A percentile compares a stretch with the other conserved stretches of the same genome.
Conservation (phyloP, 495 filamentous ascomycete species). For the Trichoderma parareesei region DNA sequence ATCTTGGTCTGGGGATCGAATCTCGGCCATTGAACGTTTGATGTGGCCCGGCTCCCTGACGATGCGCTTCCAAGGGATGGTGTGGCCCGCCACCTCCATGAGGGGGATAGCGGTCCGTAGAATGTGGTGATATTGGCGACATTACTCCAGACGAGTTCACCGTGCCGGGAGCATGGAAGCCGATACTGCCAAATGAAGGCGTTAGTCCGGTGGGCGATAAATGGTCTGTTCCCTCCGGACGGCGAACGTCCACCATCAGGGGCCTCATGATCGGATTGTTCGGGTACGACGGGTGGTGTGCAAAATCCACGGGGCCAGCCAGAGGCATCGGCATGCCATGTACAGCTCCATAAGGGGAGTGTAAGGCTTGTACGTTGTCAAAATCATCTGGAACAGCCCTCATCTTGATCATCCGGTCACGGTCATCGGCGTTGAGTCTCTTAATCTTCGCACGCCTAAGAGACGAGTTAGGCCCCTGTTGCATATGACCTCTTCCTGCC, state of each 20-base stretch:
- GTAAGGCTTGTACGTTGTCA: slow-evolving; percentile 81
- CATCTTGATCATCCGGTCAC: slow-evolving; percentile 90
- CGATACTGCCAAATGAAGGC: slow-evolving; percentile 53
- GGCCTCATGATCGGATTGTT: slow-evolving; percentile 55
- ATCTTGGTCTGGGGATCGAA: slow-evolving; percentile 48
- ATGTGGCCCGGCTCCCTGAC: slow-evolving; percentile 28
- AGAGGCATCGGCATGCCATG: slow-evolving; percentile 48
- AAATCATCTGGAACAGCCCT: slow-evolving; percentile 87
- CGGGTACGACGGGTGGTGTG: slow-evolving; percentile 40
- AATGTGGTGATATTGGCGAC: slow-evolving; percentile 44
- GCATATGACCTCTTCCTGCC: neutral
- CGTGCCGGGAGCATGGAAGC: slow-evolving; percentile 43
- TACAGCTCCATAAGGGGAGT: slow-evolving; percentile 60
- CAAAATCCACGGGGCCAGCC: slow-evolving; percentile 48
- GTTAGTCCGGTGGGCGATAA: slow-evolving; percentile 54
- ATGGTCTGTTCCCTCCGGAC: slow-evolving; percentile 48
- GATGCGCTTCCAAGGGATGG: neutral
- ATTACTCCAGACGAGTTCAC: slow-evolving; percentile 44
- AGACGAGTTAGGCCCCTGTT: slow-evolving; percentile 2
- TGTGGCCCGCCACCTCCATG: neutral
- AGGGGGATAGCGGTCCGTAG: slow-evolving; percentile 36
- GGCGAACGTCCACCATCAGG: slow-evolving; percentile 52
- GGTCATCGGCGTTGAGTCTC: slow-evolving; percentile 84
- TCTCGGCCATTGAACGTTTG: slow-evolving; percentile 54
- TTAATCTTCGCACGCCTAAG: slow-evolving; percentile 88